Conservation (phyloP, 2,329 filamentous ascomycete species). For the Aspergillus tamarii region DNA sequence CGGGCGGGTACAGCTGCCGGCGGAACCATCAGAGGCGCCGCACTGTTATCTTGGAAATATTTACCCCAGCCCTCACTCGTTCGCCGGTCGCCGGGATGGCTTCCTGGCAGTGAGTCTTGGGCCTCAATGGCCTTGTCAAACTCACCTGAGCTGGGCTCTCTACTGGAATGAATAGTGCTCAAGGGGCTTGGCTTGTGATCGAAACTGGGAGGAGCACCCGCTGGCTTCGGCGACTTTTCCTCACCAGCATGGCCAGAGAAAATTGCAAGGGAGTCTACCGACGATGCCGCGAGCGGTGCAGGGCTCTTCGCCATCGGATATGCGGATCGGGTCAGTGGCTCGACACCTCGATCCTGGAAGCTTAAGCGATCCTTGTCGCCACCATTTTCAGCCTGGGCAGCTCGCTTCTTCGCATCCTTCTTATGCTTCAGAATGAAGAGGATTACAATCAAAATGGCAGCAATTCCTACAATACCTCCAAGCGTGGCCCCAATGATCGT, state of each 20-base stretch:
- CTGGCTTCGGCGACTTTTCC: constrained; percentile 36
- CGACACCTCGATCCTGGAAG: constrained; percentile 50
- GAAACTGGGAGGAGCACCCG: constrained; percentile 22
- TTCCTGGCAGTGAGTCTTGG: constrained; percentile 18
- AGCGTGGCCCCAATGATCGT: constrained; percentile 80
- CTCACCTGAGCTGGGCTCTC: constrained; percentile 21
- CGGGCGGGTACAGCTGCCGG: constrained; percentile 29
- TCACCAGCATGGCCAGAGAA: constrained; percentile 41
- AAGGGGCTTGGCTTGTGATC: constrained; percentile 31
- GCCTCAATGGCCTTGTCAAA: constrained; percentile 26
- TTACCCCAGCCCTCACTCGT: constrained; percentile 54
- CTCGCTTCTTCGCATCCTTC: constrained; percentile 54
- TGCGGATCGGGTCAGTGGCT: constrained; percentile 45
- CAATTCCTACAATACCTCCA: constrained; percentile 76
- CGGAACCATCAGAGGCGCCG: constrained; percentile 26
- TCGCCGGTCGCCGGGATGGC: constrained; percentile 40
- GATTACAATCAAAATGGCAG: constrained; percentile 70
- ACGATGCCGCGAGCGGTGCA: constrained; percentile 37
- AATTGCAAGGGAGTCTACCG: constrained; percentile 44
- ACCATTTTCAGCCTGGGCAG: constrained; percentile 51
- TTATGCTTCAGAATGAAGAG: constrained; percentile 68
- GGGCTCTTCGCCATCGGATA: constrained; percentile 51
- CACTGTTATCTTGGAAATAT: constrained; percentile 48
- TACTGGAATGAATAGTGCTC: constrained; percentile 35
- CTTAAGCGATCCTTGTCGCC: constrained; percentile 60